Conservation (phyloP, 306 rosid species). For the Elaeagnus macrophylla region DNA sequence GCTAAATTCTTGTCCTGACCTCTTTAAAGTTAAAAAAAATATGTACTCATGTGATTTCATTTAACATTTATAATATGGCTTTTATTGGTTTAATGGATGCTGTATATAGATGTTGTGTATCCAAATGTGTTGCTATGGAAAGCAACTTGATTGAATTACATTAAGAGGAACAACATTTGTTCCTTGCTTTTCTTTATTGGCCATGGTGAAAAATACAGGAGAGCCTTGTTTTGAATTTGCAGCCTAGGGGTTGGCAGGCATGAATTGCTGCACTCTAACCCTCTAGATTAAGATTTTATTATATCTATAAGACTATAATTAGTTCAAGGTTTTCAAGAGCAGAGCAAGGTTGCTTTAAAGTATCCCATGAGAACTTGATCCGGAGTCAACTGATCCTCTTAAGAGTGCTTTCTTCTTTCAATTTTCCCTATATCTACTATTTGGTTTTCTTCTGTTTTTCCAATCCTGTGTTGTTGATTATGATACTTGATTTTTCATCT, state of each 20-base stretch:
- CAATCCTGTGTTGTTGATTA: conserved; percentile 2
- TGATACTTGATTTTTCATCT: conserved; percentile 4
- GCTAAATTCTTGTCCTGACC: conserved; percentile 9
- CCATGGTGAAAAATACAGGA: too few relatives aligned
- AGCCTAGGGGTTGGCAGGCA: too few relatives aligned
- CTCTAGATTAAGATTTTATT: too few relatives aligned
- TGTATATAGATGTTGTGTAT: neutral
- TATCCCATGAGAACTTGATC: neutral
- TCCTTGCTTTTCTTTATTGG: too few relatives aligned
- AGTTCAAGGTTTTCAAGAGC: neutral
- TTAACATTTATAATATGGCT: conserved; percentile 1
- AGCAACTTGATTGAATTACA: neutral
- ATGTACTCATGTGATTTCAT: neutral
- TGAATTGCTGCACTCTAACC: too few relatives aligned
- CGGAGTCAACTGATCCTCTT: neutral
- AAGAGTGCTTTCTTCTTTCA: conserved; percentile 1
- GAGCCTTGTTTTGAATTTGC: too few relatives aligned
- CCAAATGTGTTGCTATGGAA: neutral
- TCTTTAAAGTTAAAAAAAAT: neutral
- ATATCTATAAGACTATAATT: too few relatives aligned
- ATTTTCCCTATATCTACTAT: neutral
- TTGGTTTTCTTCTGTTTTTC: neutral
- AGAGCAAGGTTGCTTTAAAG: neutral
- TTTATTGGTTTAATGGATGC: neutral
- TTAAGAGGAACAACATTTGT: neutral